Base-by-base conservation (phyloP, 345 rosid species). In the Eucalyptus melliodora region DNA sequence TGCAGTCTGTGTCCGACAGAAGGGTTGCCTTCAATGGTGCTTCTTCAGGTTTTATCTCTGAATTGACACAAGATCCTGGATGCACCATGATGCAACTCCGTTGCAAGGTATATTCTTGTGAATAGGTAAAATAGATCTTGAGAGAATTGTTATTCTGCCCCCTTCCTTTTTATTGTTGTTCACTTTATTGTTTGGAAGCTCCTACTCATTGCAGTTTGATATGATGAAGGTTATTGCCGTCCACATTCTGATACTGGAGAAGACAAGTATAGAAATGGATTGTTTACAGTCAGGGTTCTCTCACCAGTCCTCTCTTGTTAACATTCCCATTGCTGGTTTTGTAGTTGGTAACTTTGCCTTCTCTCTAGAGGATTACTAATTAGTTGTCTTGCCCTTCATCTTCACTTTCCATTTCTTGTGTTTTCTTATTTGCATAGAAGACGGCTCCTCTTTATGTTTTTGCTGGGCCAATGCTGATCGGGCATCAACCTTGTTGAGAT, bases 381-480 rank as follows among this genome's bases (percentile, higher is more conserved):
- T 50, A 53, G 59, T 53, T 53, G 45, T 59, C 40, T 45, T 11
- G 49, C 50, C 42, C 23, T 16, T 40, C 31, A 40, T 42, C 42
- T 47, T 69, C 82, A 24, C 89, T 85, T n/a, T 53, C 56, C 89
- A 9, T 34, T 60, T 82, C 88, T 47, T 87, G 47, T 89, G 13
- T 37, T 88, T 80, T 30, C 80, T 77, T 59, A 47, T 56, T n/a
- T 59, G 80, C 89, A 60, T 91, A 97, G 99, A 97, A 92, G 98
- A 97, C 65, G 99, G 99, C 77, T 95, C 98, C 77, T 95, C 96
- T 55, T 94, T 94, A 51, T 97, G 93, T 90, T 94, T 90, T 91
- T 96, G 99, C 92, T 97, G 99, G 99, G 94, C 96, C 31, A 91
- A 93, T 92, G 95, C 93, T 90, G 93, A 94, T 90, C 93, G 92